These are phyloP conservation scores for Mucor irregularis DNA, from an alignment of 371 early-diverging fungal species.

Conservation along the genomic window DNA sequence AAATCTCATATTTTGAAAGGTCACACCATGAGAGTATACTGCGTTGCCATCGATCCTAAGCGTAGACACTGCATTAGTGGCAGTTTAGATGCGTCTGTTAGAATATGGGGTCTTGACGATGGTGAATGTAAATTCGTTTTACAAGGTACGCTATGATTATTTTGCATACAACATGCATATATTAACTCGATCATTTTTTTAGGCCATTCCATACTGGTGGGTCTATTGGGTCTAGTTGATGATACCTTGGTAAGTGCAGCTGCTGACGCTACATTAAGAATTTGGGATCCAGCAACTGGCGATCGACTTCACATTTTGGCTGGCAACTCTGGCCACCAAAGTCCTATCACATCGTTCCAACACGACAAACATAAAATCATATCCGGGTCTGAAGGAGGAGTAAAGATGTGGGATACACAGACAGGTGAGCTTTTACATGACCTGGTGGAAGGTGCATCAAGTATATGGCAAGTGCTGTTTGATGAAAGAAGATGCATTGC, in stretches of 20 bases:
- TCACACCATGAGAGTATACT: constrained; percentile 91
- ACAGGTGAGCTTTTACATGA: constrained; percentile 78
- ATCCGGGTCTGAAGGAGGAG: constrained; percentile 87
- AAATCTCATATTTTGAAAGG: constrained; percentile 67
- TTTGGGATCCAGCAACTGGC: constrained; percentile 89
- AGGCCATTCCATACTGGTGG: constrained; percentile 93
- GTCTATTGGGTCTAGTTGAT: constrained; percentile 84
- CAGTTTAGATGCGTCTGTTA: constrained; percentile 95
- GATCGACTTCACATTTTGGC: constrained; percentile 65
- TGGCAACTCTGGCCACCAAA: constrained; percentile 54
- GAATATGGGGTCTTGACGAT: constrained; percentile 92
- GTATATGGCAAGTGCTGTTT: constrained; percentile 92
- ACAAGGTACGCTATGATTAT: constrained; percentile 16
- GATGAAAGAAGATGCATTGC: constrained; percentile 83
- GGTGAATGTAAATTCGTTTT: constrained; percentile 75
- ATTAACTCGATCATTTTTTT: background rate
- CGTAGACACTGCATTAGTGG: constrained; percentile 88
- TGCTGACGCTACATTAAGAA: constrained; percentile 91
- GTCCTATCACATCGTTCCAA: constrained; percentile 95
- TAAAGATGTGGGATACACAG: constrained; percentile 94
- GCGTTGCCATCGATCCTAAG: constrained; percentile 86
- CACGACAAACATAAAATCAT: constrained; percentile 87
- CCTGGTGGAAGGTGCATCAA: constrained; percentile 63
- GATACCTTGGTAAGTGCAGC: constrained; percentile 90
- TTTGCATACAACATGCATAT: background rate